phyloP scores from a whole-genome alignment of 1,284 basidiomycete species.

The Naganishia sp. region DNA sequence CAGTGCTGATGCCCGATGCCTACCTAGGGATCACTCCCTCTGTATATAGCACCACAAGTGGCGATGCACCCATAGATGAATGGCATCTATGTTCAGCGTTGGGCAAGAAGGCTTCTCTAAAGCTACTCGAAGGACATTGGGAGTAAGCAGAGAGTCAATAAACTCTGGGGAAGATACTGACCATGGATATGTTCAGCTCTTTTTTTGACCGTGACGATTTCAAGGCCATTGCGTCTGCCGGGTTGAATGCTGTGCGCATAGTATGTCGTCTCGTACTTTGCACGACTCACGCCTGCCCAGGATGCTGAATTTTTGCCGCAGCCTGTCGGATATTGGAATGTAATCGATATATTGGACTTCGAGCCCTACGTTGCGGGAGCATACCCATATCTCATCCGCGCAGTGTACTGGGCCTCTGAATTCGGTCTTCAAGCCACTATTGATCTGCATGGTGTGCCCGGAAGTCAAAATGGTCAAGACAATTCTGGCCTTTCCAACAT shows the following conservation, averaged over 20 bases:
- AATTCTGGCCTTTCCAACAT: slow-evolving; percentile 35
- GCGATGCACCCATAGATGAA: slow-evolving; percentile 36
- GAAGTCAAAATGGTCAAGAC: slow-evolving; percentile 33
- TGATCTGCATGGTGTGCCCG: slow-evolving; percentile 49
- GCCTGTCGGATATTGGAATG: slow-evolving; percentile 43
- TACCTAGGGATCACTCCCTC: slow-evolving; percentile 42
- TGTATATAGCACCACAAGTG: slow-evolving; percentile 31
- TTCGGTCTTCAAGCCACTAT: slow-evolving; percentile 48
- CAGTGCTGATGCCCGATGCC: background rate
- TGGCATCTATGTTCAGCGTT: slow-evolving; percentile 39
- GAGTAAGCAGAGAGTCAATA: slow-evolving; percentile 32
- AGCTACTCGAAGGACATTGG: slow-evolving; percentile 38
- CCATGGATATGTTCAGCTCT: slow-evolving; percentile 36
- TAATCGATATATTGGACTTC: slow-evolving; percentile 36
- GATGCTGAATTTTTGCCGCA: background rate
- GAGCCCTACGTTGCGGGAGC: slow-evolving; percentile 45
- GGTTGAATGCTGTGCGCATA: slow-evolving; percentile 42
- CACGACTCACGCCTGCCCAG: no score
- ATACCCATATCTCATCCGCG: slow-evolving; percentile 42
- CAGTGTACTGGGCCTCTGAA: slow-evolving; percentile 43
- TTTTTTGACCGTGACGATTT: slow-evolving; percentile 45
- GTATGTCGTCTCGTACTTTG: background rate
- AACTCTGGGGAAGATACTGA: background rate
- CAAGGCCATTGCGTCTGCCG: slow-evolving; percentile 37
- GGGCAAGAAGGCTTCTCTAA: slow-evolving; percentile 35